A percentile compares a stretch with the other conserved stretches of the same genome.
phyloP scores from a whole-genome alignment of 345 rosid genomes.

The Populus tremula region DNA sequence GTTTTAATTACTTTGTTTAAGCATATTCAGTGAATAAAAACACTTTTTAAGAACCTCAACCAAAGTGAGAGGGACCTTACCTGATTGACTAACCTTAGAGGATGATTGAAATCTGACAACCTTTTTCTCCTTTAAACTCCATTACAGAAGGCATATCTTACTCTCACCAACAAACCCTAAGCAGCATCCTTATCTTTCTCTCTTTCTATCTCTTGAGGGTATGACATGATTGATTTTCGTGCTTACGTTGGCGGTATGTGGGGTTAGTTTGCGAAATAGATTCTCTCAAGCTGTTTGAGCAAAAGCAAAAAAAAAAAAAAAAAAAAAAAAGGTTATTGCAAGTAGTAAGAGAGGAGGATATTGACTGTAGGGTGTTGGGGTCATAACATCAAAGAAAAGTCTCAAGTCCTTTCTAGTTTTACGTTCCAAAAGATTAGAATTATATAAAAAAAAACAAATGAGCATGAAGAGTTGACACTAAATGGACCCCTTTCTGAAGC shows the following conservation, averaged over 20 bases:
- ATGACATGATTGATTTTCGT: neutral
- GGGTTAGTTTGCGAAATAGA: slow-evolving; percentile 14
- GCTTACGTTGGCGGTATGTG: slow-evolving; percentile 2
- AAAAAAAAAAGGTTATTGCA: slow-evolving; percentile 16
- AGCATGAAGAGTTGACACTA: slow-evolving; percentile 21
- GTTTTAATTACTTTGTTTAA: neutral
- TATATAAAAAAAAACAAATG: neutral
- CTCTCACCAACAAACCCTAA: slow-evolving; percentile 16
- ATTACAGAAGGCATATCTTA: neutral
- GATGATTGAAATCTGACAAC: neutral
- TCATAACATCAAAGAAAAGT: slow-evolving; percentile 12
- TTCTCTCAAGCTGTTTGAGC: slow-evolving; percentile 24
- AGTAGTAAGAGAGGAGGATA: slow-evolving; percentile 15
- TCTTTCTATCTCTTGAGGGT: neutral
- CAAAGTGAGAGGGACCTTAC: neutral
- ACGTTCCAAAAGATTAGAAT: slow-evolving; percentile 21
- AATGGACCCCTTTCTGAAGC: slow-evolving; percentile 14
- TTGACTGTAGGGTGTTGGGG: neutral
- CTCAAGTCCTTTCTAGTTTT: slow-evolving; percentile 1
- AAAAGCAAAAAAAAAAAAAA: neutral
- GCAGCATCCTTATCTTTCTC: neutral
- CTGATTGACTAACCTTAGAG: slow-evolving; percentile 5
- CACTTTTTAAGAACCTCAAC: neutral
- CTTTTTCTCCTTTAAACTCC: slow-evolving; percentile 4
- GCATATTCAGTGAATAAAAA: neutral